These are phyloP conservation scores for Wickerhamomyces pijperi DNA, from an alignment of 805 yeast species.

Conservation along the genomic window DNA sequence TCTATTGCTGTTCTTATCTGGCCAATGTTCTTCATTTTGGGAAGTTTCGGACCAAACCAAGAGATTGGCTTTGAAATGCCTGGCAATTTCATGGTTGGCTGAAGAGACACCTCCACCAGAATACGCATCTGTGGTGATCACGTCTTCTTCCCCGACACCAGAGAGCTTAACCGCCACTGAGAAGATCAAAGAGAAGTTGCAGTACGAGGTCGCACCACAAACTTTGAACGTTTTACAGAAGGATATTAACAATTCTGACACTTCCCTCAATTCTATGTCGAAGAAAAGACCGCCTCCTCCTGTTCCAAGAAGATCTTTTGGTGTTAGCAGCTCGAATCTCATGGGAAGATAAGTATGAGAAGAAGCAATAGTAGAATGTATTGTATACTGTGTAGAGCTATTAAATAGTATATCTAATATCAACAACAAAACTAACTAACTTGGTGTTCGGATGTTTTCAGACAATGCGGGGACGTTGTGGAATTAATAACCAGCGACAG, in stretches of 20 bases:
- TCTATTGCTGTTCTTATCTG: conserved; percentile 37
- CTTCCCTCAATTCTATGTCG: conserved; percentile 24
- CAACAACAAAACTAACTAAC: too few relatives aligned
- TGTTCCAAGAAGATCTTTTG: conserved; percentile 21
- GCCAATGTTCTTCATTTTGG: conserved; percentile 22
- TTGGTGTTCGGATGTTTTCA: too few relatives aligned
- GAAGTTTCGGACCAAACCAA: conserved; percentile 27
- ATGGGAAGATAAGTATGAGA: too few relatives aligned
- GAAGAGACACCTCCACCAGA: conserved; percentile 1
- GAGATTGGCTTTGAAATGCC: conserved; percentile 25
- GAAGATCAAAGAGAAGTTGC: neutral
- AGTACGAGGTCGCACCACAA: too few relatives aligned
- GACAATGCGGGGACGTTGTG: too few relatives aligned
- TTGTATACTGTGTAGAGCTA: too few relatives aligned
- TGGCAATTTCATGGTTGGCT: conserved; percentile 21
- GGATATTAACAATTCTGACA: conserved; percentile 20
- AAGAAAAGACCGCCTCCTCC: conserved; percentile 26
- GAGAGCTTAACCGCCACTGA: neutral
- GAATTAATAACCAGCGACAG: too few relatives aligned
- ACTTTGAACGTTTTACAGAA: neutral
- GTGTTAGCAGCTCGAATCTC: too few relatives aligned
- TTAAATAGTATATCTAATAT: too few relatives aligned
- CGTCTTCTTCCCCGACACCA: conserved; percentile 3
- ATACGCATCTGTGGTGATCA: neutral
- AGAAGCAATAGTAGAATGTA: too few relatives aligned